Conservation (phyloP, 352 stramenopile genomes). For the Pythium aphanidermatum region DNA sequence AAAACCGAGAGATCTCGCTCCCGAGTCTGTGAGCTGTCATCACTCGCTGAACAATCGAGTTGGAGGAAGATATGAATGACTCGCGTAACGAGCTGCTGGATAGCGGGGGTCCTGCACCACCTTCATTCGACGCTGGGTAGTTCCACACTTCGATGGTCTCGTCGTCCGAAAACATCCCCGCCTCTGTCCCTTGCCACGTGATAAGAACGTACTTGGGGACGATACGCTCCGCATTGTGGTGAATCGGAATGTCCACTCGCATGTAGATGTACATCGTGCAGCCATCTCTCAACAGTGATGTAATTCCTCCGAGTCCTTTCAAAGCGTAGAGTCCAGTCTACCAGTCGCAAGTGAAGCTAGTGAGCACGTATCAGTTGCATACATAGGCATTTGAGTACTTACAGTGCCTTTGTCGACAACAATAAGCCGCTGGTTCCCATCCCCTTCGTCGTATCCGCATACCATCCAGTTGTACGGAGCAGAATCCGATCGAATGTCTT, state of each 20-base stretch:
- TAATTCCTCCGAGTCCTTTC: slow-evolving; percentile 81
- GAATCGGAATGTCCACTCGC: slow-evolving; percentile 78
- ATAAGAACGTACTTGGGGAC: slow-evolving; percentile 87
- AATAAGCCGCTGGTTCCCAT: slow-evolving; percentile 61
- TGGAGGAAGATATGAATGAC: slow-evolving; percentile 23
- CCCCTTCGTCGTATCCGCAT: slow-evolving; percentile 65
- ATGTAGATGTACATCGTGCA: slow-evolving; percentile 89
- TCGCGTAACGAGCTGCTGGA: slow-evolving; percentile 21
- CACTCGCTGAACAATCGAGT: slow-evolving; percentile 72
- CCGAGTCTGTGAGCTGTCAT: slow-evolving; percentile 75
- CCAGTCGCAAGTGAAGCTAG: neutral
- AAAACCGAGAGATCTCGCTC: slow-evolving; percentile 84
- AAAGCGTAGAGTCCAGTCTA: slow-evolving; percentile 77
- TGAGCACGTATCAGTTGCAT: neutral
- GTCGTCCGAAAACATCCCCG: slow-evolving; percentile 64
- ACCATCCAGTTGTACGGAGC: slow-evolving; percentile 84
- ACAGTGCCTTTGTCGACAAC: slow-evolving; percentile 86
- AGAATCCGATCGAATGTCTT: slow-evolving; percentile 76
- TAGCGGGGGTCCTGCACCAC: slow-evolving; percentile 5
- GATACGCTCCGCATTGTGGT: slow-evolving; percentile 72
- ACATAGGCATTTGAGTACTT: neutral
- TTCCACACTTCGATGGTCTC: slow-evolving; percentile 24
- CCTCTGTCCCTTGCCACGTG: slow-evolving; percentile 72
- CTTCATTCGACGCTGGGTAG: slow-evolving; percentile 10
- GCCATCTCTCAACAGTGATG: slow-evolving; percentile 56